phyloP scores from a whole-genome alignment of 2,329 filamentous ascomycete species.

The Calcarisporium arbuscula region DNA sequence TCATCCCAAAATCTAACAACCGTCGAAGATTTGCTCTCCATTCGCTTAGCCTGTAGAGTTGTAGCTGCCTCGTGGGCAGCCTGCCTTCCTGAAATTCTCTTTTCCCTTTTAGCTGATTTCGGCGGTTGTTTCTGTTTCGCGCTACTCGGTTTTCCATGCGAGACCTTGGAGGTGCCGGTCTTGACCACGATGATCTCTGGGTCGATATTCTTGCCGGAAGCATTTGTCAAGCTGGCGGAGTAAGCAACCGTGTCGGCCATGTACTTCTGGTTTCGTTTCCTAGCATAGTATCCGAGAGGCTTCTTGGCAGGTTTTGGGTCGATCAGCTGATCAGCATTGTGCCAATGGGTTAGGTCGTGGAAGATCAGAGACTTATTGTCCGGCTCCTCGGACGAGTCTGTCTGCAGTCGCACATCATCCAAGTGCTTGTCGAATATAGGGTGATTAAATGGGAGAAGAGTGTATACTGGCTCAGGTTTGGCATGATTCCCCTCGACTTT shows the following conservation, averaged over 20 bases:
- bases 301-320: constrained; percentile 28
- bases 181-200: constrained; percentile 56
- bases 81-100: too few species aligned
- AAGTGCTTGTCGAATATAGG: constrained; percentile 39
- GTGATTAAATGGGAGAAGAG: constrained; percentile 41
- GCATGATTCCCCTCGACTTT: too few species aligned
- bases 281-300: constrained; percentile 23
- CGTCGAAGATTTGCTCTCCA: constrained; percentile 4
- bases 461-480: too few species aligned
- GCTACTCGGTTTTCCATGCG: constrained; percentile 7
- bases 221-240: constrained; percentile 62
- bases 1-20: constrained; percentile 8
- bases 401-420: constrained; percentile 31
- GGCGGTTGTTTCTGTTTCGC: constrained; percentile 6
- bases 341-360: constrained; percentile 53
- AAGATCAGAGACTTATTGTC: constrained; percentile 26
- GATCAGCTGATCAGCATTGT: constrained; percentile 49
- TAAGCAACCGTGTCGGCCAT: constrained; percentile 64
- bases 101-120: constrained; percentile 15
- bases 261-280: constrained; percentile 52
- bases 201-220: constrained; percentile 54
- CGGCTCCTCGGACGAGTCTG: constrained; percentile 18
- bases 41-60: too few species aligned
- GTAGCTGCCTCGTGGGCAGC: too few species aligned
- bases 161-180: too few species aligned